phyloP scores from a whole-genome alignment of 768 basidiomycete species.

The Gymnopilus junonius region DNA sequence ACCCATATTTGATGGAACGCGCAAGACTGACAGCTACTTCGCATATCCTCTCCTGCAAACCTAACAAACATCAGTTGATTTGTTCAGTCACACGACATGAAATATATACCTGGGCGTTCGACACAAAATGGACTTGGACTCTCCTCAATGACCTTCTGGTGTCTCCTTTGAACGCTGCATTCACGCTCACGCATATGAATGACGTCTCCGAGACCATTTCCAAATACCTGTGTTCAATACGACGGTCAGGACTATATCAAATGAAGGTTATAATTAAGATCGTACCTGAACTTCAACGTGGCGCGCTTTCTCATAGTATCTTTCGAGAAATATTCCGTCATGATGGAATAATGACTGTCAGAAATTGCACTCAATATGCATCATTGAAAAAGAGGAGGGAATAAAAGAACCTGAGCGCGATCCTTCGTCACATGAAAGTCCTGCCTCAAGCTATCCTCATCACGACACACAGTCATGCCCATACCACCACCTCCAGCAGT shows the following conservation, averaged over 20 bases:
- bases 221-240: slow-evolving; percentile 64
- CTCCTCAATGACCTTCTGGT: slow-evolving; percentile 79
- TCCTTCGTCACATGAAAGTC: slow-evolving; percentile 40
- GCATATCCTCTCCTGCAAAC: slow-evolving; percentile 50
- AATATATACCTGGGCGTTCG: slow-evolving; percentile 43
- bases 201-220: slow-evolving; percentile 61
- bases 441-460: slow-evolving; percentile 39
- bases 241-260: not conserved
- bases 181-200: slow-evolving; percentile 74
- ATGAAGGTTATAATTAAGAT: not conserved
- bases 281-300: slow-evolving; percentile 70
- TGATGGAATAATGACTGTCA: slow-evolving; percentile 51
- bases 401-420: slow-evolving; percentile 48
- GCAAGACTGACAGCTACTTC: slow-evolving; percentile 57
- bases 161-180: slow-evolving; percentile 69
- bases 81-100: not conserved
- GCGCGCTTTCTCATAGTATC: slow-evolving; percentile 56
- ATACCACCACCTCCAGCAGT: slow-evolving; percentile 74
- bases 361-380: not conserved
- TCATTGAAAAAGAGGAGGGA: not conserved
- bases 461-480: slow-evolving; percentile 60
- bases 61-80: slow-evolving; percentile 26
- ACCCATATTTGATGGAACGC: slow-evolving; percentile 54
- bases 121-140: slow-evolving; percentile 63
- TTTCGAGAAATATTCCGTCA: slow-evolving; percentile 60